These are phyloP conservation scores for Pueraria montana DNA, from an alignment of 306 rosid genomes.

Conservation along the genomic window DNA sequence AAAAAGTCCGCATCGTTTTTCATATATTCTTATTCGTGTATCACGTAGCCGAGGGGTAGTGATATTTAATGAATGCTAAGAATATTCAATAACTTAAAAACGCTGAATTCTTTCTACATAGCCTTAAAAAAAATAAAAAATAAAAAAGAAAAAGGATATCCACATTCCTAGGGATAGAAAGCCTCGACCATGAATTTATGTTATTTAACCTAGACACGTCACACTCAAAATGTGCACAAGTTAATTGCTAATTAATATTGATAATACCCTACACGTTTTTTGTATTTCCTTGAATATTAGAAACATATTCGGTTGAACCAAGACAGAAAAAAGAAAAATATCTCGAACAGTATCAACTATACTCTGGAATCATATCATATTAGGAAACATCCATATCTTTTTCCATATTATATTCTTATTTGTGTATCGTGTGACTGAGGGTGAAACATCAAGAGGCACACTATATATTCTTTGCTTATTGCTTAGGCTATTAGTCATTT, in stretches of 20 bases:
- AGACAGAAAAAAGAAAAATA: too few species aligned
- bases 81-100: neutral
- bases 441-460: conserved; percentile 22
- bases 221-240: too few species aligned
- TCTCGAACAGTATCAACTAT: too few species aligned
- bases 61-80: neutral
- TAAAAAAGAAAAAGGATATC: too few species aligned
- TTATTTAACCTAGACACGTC: too few species aligned
- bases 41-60: neutral
- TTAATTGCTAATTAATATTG: too few species aligned
- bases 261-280: too few species aligned
- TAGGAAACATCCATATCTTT: neutral
- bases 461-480: neutral
- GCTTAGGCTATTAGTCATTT: neutral
- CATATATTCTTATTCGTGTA: neutral
- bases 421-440: neutral
- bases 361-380: neutral
- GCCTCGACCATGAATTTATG: neutral
- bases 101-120: neutral
- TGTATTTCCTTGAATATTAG: too few species aligned
- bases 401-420: neutral
- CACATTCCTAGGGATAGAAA: neutral
- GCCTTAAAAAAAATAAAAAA: neutral
- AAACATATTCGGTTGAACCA: too few species aligned
- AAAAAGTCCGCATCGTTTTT: neutral